Evolutionary conservation across 2,329 filamentous ascomycete genomes (phyloP), one percentile per base, ranked within the genome.

Genomic region (Xylaria sp.): DNA sequence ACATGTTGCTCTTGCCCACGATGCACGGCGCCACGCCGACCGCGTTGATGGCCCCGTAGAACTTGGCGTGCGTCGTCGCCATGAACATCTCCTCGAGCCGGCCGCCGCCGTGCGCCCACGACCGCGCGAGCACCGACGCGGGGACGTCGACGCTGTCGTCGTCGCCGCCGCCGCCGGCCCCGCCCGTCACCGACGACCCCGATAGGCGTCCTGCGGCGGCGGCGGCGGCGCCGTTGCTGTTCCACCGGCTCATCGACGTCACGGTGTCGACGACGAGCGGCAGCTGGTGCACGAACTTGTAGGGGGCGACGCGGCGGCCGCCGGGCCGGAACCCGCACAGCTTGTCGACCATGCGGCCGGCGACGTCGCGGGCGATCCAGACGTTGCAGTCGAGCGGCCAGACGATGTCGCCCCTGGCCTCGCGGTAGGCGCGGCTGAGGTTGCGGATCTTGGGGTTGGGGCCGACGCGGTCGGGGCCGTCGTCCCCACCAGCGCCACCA

Each of bases 401-500:
- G 19, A 99, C 80, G 21, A 97, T 81, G 68, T 97, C 92, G 1
- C 90, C 88, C 60, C 88, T 87, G 1, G 92, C 91, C 68, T 97
- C 92, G 22, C 92, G 79, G 69, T 97, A 99, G 2, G 91, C 92
- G 40, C 91, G 84, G 70, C 92, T 97, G 79, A 97, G 91, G 71
- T 99, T 99, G 46, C 94, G 82, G 64, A 99, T 95, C 77, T 99
- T 99, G n/a, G 94, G 94, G 67, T 99, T 99, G 1, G 94, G 94
- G 0, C 95, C 95, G 52, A 97, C 80, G 52, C 84, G 80, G 58
- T 81, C 73, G 45, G 74, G 66, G 43, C 79, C 73, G 48, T 79
- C 80, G 9, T 74, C 72, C 26, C 76, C 65, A 24, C 79, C 81
- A n/a, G n/a, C n/a, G n/a, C n/a, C n/a, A n/a, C n/a, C n/a, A n/a